Percentiles rank a stretch among this genome's conserved stretches.
Conservation (phyloP, 129 eudicot species). For the Arctium minus region DNA sequence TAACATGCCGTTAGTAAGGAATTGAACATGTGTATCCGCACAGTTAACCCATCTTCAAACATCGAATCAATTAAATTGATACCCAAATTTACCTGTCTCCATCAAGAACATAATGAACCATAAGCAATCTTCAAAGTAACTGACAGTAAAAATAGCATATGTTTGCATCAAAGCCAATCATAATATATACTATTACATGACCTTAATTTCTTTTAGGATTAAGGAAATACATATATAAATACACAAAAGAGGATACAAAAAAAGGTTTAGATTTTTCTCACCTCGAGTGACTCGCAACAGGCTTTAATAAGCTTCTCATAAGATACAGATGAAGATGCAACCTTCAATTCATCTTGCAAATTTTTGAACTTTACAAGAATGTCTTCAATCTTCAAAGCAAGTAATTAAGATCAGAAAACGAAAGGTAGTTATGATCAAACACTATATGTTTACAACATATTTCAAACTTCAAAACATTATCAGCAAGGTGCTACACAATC, state of each 20-base stretch:
- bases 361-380: slow-evolving; percentile 39
- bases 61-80: slow-evolving; percentile 64
- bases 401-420: slow-evolving; percentile 2
- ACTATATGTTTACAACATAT: not conserved
- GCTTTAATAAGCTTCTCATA: slow-evolving; percentile 69
- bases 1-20: slow-evolving; percentile 53
- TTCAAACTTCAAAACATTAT: not conserved
- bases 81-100: slow-evolving; percentile 58
- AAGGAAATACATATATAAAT: not conserved
- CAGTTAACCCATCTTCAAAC: slow-evolving; percentile 45
- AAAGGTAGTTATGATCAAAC: not conserved
- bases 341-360: slow-evolving; percentile 61
- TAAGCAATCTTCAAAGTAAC: slow-evolving; percentile 2
- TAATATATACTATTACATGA: not conserved
- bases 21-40: slow-evolving; percentile 45
- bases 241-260: slow-evolving; percentile 3
- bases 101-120: slow-evolving; percentile 14
- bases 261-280: slow-evolving; percentile 21
- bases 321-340: slow-evolving; percentile 49
- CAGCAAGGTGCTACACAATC: slow-evolving; percentile 1
- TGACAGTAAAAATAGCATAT: not conserved
- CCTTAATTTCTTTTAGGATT: not conserved
- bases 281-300: slow-evolving; percentile 64
- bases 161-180: slow-evolving; percentile 3
- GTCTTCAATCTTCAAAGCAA: slow-evolving; percentile 57